These are phyloP conservation scores for Penicillium rolfsii DNA, from an alignment of 2,329 filamentous ascomycete species.

Conservation along the genomic window DNA sequence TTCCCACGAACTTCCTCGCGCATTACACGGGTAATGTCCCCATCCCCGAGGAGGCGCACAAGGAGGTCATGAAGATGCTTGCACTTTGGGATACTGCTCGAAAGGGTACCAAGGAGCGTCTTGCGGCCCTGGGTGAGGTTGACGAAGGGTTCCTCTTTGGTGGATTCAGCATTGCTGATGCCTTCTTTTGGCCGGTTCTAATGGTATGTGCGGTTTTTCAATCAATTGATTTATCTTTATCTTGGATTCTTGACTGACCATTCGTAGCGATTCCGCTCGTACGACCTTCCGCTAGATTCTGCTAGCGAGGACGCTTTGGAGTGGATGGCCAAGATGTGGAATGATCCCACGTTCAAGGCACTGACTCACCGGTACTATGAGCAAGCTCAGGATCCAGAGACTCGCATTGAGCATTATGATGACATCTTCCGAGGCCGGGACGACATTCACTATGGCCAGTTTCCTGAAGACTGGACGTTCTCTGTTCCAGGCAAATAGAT, in stretches of 20 bases:
- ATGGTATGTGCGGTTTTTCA: slow-evolving; percentile 32
- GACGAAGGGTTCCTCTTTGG: slow-evolving; percentile 45
- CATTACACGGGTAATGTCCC: slow-evolving; percentile 39
- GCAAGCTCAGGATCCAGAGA: slow-evolving; percentile 36
- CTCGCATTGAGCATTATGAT: slow-evolving; percentile 35
- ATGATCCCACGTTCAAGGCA: slow-evolving; percentile 30
- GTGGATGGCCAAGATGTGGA: slow-evolving; percentile 44
- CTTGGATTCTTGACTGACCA: not conserved
- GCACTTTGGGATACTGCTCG: slow-evolving; percentile 35
- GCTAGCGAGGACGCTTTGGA: slow-evolving; percentile 33
- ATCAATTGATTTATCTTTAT: not conserved
- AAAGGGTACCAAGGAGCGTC: slow-evolving; percentile 27
- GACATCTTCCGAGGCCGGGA: slow-evolving; percentile 34
- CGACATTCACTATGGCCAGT: slow-evolving; percentile 33
- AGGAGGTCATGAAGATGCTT: slow-evolving; percentile 34
- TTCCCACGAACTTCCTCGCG: slow-evolving; percentile 36
- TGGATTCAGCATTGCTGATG: slow-evolving; percentile 43
- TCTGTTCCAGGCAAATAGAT: slow-evolving; percentile 13
- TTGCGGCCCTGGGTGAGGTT: slow-evolving; percentile 28
- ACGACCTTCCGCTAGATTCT: slow-evolving; percentile 33
- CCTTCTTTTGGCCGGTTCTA: slow-evolving; percentile 45
- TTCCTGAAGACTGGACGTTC: slow-evolving; percentile 38
- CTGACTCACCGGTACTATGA: slow-evolving; percentile 32
- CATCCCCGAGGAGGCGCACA: slow-evolving; percentile 27
- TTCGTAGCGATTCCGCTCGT: slow-evolving; percentile 39